Evolutionary conservation across 371 early-diverging fungal genomes (phyloP).

Genomic region (Rhizomucor pusillus): DNA sequence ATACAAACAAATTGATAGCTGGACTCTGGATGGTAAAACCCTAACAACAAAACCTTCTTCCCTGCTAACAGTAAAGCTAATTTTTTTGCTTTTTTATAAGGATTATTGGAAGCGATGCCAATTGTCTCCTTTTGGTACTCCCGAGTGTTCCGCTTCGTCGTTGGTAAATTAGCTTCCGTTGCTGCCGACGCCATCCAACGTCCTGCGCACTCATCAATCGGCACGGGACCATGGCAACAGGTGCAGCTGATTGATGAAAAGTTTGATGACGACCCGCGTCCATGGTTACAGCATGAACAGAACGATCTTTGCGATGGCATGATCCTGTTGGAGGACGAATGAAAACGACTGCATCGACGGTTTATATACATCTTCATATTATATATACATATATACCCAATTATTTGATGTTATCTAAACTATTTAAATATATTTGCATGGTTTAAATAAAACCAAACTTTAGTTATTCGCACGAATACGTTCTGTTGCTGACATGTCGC

Average conservation of each 20-base stretch:
- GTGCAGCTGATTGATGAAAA: constrained; percentile 23
- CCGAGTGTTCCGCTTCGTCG: constrained; percentile 46
- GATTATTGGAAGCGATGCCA: constrained; percentile 54
- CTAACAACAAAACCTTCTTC: background rate
- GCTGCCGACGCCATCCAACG: constrained; percentile 34
- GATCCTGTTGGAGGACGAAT: background rate
- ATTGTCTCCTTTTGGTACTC: constrained; percentile 60
- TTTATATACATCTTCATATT: background rate
- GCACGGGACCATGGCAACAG: constrained; percentile 18
- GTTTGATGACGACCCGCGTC: background rate
- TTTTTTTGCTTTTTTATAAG: constrained; percentile 8
- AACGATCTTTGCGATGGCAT: constrained; percentile 3
- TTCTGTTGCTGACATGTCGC: constrained; percentile 24
- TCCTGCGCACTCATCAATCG: constrained; percentile 18
- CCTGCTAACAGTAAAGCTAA: background rate
- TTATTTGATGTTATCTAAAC: too few species aligned
- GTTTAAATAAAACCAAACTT: too few species aligned
- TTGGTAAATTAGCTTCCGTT: constrained; percentile 46
- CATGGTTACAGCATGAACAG: background rate
- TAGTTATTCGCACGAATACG: constrained; percentile 8
- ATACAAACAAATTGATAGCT: constrained; percentile 57
- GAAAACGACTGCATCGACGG: background rate
- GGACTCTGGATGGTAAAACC: constrained; percentile 58
- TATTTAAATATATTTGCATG: too few species aligned
- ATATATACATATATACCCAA: background rate